phyloP scores from a whole-genome alignment of 352 stramenopile genomes.

The Pythium periplocum region DNA sequence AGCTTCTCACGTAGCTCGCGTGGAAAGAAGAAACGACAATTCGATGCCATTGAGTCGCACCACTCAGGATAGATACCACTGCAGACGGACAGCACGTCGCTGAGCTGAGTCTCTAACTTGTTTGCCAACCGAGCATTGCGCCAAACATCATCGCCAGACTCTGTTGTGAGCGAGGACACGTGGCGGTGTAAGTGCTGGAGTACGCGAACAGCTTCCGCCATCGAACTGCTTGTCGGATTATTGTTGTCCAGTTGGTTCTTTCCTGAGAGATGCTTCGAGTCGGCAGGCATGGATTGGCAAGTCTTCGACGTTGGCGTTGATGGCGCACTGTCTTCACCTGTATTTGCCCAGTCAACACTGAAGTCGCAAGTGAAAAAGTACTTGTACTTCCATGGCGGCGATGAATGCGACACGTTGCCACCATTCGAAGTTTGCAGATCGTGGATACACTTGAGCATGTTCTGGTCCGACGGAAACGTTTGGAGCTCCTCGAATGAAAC shows the following conservation, averaged over 20 bases:
- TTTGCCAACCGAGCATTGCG: constrained; percentile 67
- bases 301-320: neutral
- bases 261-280: neutral
- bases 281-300: neutral
- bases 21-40: constrained; percentile 83
- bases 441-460: constrained; percentile 75
- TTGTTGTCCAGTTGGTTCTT: neutral
- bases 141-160: constrained; percentile 35
- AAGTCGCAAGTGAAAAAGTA: constrained; percentile 77
- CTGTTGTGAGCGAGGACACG: constrained; percentile 19
- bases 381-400: constrained; percentile 61
- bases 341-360: constrained; percentile 43
- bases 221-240: neutral
- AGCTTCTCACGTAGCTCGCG: constrained; percentile 61
- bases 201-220: neutral
- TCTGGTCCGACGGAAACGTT: constrained; percentile 59
- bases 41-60: constrained; percentile 66
- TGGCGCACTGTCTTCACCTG: neutral
- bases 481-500: constrained; percentile 1
- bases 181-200: neutral
- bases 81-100: constrained; percentile 79
- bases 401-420: neutral
- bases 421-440: constrained; percentile 22
- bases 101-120: constrained; percentile 73
- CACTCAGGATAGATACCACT: constrained; percentile 78